phyloP scores from a whole-genome alignment of 805 yeast species.

The Candida arabinofermentans region DNA sequence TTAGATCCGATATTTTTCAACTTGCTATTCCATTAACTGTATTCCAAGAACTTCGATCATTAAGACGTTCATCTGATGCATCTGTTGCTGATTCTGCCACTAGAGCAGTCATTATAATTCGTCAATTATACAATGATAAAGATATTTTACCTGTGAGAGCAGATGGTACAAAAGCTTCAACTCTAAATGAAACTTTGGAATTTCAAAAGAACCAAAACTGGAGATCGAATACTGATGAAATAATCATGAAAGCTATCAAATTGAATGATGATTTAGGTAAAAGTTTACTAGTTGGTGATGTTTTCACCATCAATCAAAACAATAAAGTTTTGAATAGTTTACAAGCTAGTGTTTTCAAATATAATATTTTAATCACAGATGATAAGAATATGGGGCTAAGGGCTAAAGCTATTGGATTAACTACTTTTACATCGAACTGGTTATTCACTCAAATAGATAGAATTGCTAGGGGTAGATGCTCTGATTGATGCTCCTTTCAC shows the following conservation, averaged over 20 bases:
- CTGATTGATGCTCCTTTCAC: conserved; percentile 43
- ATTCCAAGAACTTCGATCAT: conserved; percentile 70
- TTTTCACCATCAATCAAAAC: conserved; percentile 18
- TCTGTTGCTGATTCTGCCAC: conserved; percentile 78
- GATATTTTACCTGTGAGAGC: conserved; percentile 58
- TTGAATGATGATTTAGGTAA: conserved; percentile 29
- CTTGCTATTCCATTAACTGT: conserved; percentile 69
- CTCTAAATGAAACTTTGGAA: conserved; percentile 67
- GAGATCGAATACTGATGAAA: conserved; percentile 70
- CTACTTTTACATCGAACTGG: conserved; percentile 59
- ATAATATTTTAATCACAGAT: conserved; percentile 66
- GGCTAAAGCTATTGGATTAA: conserved; percentile 53
- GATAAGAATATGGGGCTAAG: conserved; percentile 69
- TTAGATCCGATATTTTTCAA: conserved; percentile 54
- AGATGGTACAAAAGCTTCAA: conserved; percentile 65
- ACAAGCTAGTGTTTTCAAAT: conserved; percentile 44
- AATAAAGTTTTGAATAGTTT: conserved; percentile 26
- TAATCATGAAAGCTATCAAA: conserved; percentile 50
- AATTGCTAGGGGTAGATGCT: conserved; percentile 46
- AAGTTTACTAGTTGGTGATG: conserved; percentile 24
- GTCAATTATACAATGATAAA: conserved; percentile 58
- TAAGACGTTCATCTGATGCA: conserved; percentile 67
- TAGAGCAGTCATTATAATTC: conserved; percentile 67
- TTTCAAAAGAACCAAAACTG: conserved; percentile 70
- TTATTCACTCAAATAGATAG: conserved; percentile 48